Evolutionary conservation across 768 basidiomycete genomes (phyloP).

Genomic region (Termitomyces sp.): DNA sequence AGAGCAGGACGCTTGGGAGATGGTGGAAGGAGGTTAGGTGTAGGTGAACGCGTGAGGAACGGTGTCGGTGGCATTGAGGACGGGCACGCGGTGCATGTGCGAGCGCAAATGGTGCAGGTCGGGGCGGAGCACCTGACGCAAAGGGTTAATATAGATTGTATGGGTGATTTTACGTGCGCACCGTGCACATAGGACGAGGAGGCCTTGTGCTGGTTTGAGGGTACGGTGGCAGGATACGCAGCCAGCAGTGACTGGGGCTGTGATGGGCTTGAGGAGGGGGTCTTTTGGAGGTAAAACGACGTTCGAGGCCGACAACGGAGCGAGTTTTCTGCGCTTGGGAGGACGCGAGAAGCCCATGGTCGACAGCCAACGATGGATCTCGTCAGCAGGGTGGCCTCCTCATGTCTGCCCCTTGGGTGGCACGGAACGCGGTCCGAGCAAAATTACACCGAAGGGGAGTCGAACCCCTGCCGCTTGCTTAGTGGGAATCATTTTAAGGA

Average conservation of each 20-base stretch:
- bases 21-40: slow-evolving; percentile 18
- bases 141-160: neutral
- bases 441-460: slow-evolving; percentile 61
- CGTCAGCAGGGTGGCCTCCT: slow-evolving; percentile 7
- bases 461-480: slow-evolving; percentile 72
- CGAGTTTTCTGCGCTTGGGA: slow-evolving; percentile 23
- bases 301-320: neutral
- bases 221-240: slow-evolving; percentile 26
- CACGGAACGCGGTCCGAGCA: neutral
- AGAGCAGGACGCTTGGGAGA: slow-evolving; percentile 26
- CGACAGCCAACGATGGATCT: neutral
- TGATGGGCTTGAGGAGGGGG: neutral
- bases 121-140: slow-evolving; percentile 29
- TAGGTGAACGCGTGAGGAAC: slow-evolving; percentile 31
- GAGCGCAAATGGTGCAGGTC: slow-evolving; percentile 39
- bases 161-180: neutral
- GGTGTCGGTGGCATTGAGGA: slow-evolving; percentile 33
- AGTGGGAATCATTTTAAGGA: neutral
- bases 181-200: slow-evolving; percentile 22
- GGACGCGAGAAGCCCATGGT: slow-evolving; percentile 18
- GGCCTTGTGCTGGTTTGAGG: slow-evolving; percentile 14
- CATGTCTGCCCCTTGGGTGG: slow-evolving; percentile 1
- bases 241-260: neutral
- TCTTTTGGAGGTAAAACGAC: neutral
- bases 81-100: slow-evolving; percentile 33